Percentiles rank a stretch among this genome's conserved stretches.
Conservation (phyloP, 768 basidiomycete genomes). For the Calocybe gangraenosa region DNA sequence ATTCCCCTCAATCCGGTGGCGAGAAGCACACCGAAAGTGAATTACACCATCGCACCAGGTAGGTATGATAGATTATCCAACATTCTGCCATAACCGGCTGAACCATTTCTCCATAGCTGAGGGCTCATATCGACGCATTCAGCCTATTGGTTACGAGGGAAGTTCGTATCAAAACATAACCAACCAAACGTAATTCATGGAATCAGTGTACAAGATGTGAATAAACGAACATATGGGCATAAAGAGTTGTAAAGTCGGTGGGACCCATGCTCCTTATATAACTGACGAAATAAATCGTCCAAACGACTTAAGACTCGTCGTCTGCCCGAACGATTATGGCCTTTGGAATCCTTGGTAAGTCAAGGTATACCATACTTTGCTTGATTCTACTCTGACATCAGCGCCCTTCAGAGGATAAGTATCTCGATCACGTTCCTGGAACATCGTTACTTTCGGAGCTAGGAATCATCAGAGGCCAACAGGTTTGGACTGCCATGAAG, state of each 20-base stretch:
- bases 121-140: too few relatives aligned
- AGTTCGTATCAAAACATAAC: too few relatives aligned
- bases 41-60: too few relatives aligned
- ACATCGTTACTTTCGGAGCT: constrained; percentile 37
- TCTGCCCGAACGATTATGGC: constrained; percentile 18
- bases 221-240: constrained; percentile 1
- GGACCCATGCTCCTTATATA: too few relatives aligned
- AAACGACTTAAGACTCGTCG: background rate
- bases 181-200: background rate
- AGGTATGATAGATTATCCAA: too few relatives aligned
- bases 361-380: background rate
- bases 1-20: too few relatives aligned
- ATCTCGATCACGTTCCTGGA: constrained; percentile 33
- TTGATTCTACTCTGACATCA: background rate
- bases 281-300: too few relatives aligned
- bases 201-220: background rate
- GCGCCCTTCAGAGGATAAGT: constrained; percentile 27
- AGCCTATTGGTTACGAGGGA: too few relatives aligned
- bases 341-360: constrained; percentile 34
- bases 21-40: too few relatives aligned
- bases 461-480: constrained; percentile 29
- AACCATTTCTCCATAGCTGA: too few relatives aligned
- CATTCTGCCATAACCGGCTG: too few relatives aligned
- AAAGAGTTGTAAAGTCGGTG: background rate
- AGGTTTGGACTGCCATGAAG: constrained; percentile 15